These are phyloP conservation scores for Penicillium pulvis DNA, from an alignment of 495 filamentous ascomycete species.

Conservation along the genomic window DNA sequence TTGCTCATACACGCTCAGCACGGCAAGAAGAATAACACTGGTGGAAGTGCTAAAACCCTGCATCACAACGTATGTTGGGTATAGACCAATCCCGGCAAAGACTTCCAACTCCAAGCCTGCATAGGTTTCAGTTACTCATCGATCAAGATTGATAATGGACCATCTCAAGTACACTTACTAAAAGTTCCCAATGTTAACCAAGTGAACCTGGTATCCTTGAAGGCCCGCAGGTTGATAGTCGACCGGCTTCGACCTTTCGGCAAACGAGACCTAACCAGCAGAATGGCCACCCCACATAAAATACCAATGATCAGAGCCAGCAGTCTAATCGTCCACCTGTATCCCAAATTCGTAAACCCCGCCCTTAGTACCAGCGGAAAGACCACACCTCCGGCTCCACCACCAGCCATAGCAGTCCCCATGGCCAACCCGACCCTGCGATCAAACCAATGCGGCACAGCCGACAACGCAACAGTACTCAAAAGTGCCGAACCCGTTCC, in stretches of 20 bases:
- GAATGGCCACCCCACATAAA: slow-evolving; percentile 50
- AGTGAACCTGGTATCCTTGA: slow-evolving; percentile 50
- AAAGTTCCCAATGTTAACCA: slow-evolving; percentile 42
- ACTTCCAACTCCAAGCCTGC: slow-evolving; percentile 52
- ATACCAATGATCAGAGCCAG: slow-evolving; percentile 58
- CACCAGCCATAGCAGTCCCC: slow-evolving; percentile 41
- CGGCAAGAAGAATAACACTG: slow-evolving; percentile 37
- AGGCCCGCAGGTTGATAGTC: slow-evolving; percentile 58
- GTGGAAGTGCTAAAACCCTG: slow-evolving; percentile 39
- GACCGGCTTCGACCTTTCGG: slow-evolving; percentile 35
- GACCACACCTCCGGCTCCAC: slow-evolving; percentile 56
- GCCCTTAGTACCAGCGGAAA: slow-evolving; percentile 61
- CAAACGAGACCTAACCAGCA: slow-evolving; percentile 36
- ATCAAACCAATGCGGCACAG: slow-evolving; percentile 47
- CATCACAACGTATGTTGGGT: slow-evolving; percentile 51
- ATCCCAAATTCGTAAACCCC: slow-evolving; percentile 55
- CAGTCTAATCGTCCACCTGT: slow-evolving; percentile 62
- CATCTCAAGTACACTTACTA: slow-evolving; percentile 22
- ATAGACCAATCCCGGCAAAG: slow-evolving; percentile 51
- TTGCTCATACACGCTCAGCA: slow-evolving; percentile 36
- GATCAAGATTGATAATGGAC: neutral
- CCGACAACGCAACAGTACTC: slow-evolving; percentile 50
- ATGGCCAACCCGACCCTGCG: slow-evolving; percentile 38
- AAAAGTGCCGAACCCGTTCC: slow-evolving; percentile 60
- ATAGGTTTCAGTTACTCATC: slow-evolving; percentile 8